Evolutionary conservation across 208 protist species (phyloP), one percentile per base, ranked within the genome.

Genomic region (Leishmania turanica): DNA sequence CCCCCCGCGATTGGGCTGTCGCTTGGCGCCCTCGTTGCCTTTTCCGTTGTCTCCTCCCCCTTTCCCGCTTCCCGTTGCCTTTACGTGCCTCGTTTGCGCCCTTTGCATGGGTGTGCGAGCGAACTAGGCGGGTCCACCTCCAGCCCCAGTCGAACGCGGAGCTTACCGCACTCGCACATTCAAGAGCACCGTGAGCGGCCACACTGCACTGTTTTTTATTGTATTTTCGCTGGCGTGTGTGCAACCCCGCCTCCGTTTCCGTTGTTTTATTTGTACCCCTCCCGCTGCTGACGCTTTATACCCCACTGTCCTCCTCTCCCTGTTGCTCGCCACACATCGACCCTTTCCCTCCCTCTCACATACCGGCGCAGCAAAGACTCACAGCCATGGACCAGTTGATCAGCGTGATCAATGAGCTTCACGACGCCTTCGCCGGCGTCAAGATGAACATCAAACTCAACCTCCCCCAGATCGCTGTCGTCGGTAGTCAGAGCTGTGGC

Each of bases 381-480:
- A 31, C 3, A 65, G 40, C 47, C n/a, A 99, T 99, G 98, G 97
- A 99, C 11, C 82, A 97, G 79, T 90, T 99, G 24, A 99, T 99
- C 66, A 90, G 97, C 13, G 93, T 99, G 40, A 98, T 99, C 58
- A 99, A 99, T 87, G 97, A 99, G 77, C 90, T 99, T 37, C 99
- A 99, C 75, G 98, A 99, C 91, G 97, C 96, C 40, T 99, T 99
- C 83, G 81, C 92, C 2, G 89, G 83, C 78, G 87, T 99, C 69
- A 97, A 96, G 86, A 96, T 98, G 90, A 92, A 93, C 70, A 94
- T 99, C 68, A 90, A 94, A 75, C 86, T 99, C 56, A 98, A 99
- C 89, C 92, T 99, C 45, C 99, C 99, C 15, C 99, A 99, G 89
- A 99, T 99, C 81, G 98, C 98, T 24, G 99, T 99, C 47, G 98